Conservation (phyloP, 2,329 filamentous ascomycete species). For the Fusarium musae region DNA sequence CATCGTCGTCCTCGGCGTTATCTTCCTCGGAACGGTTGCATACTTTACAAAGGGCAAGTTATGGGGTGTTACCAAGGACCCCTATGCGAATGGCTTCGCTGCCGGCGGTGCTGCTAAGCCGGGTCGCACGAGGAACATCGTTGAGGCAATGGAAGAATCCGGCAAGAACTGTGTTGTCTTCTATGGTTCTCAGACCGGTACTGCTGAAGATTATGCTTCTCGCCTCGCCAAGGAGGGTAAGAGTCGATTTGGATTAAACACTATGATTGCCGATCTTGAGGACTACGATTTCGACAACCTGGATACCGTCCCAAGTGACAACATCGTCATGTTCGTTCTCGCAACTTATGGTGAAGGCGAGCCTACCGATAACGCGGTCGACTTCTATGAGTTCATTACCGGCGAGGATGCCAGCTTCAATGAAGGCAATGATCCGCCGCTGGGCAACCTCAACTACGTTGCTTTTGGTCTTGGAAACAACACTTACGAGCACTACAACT, state of each 20-base stretch:
- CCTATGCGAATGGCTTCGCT: conserved; percentile 81
- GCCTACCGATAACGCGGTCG: conserved; percentile 97
- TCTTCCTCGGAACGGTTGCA: conserved; percentile 87
- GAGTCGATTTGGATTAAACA: conserved; percentile 94
- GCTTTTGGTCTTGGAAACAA: conserved; percentile 98
- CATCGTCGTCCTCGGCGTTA: conserved; percentile 85
- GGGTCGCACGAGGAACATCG: conserved; percentile 88
- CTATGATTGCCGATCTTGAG: conserved; percentile 97
- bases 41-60: conserved; percentile 98
- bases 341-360: conserved; percentile 99
- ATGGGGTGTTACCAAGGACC: conserved; percentile 90
- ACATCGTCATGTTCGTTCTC: conserved; percentile 93
- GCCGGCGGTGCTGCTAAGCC: conserved; percentile 78
- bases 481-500: conserved; percentile 99
- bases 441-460: conserved; percentile 89
- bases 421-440: conserved; percentile 76
- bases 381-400: conserved; percentile 97
- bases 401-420: conserved; percentile 85
- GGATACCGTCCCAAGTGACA: conserved; percentile 87
- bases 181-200: conserved; percentile 98
- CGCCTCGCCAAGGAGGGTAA: conserved; percentile 96
- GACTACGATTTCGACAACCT: conserved; percentile 98
- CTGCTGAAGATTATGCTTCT: conserved; percentile 97
- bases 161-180: conserved; percentile 98
- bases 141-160: conserved; percentile 95